Conservation (phyloP, 176 grass and related monocot genomes). For the Phoenix roebelenii region DNA sequence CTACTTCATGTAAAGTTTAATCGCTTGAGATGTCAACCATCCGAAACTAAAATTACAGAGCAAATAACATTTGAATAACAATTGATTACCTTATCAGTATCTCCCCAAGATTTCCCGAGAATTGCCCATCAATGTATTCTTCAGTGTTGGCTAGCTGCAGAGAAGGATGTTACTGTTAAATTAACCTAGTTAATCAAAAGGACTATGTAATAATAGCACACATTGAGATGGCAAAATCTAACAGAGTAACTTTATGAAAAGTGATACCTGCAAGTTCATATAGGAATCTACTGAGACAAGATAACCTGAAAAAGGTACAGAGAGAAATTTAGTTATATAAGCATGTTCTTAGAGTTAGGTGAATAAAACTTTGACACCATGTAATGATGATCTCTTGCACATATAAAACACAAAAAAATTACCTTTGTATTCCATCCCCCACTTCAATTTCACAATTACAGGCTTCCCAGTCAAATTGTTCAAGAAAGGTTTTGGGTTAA, state of each 20-base stretch:
- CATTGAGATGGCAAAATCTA: neutral
- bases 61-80: too few species aligned
- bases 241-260: neutral
- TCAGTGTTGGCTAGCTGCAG: conserved; percentile 56
- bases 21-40: too few species aligned
- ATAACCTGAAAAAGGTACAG: conserved; percentile 34
- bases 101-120: too few species aligned
- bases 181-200: neutral
- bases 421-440: conserved; percentile 99
- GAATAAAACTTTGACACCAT: too few species aligned
- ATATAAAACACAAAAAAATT: conserved; percentile 7
- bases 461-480: conserved; percentile 83
- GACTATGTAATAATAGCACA: neutral
- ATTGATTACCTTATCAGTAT: too few species aligned
- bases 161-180: neutral
- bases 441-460: conserved; percentile 91
- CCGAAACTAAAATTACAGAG: too few species aligned
- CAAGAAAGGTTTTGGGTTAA: conserved; percentile 94
- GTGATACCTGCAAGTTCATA: conserved; percentile 80
- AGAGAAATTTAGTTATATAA: neutral
- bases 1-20: too few species aligned
- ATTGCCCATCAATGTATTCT: too few species aligned
- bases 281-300: conserved; percentile 93
- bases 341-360: too few species aligned
- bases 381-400: too few species aligned